A percentile compares a stretch with the other conserved stretches of the same genome.
These are phyloP conservation scores for Populus trichocarpa DNA, from an alignment of 441 rosid genomes.

Conservation along the genomic window DNA sequence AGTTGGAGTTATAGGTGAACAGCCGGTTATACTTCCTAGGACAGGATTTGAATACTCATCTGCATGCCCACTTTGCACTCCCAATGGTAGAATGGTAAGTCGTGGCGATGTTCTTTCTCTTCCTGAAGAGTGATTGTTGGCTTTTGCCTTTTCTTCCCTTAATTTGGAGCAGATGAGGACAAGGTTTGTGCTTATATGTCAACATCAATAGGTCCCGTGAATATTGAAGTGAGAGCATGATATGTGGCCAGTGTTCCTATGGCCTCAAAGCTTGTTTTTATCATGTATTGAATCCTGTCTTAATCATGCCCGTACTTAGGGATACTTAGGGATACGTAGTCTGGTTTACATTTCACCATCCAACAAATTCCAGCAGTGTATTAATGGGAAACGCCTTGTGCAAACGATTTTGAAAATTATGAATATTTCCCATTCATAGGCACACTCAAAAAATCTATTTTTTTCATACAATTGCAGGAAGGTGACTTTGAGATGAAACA, in stretches of 20 bases:
- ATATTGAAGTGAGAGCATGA: neutral
- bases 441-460: neutral
- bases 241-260: neutral
- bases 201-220: neutral
- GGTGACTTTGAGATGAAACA: slow-evolving; percentile 83
- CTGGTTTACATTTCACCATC: neutral
- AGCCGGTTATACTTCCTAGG: slow-evolving; percentile 67
- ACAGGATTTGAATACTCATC: slow-evolving; percentile 75
- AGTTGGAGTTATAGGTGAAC: slow-evolving; percentile 75
- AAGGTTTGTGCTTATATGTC: neutral
- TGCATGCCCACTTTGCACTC: slow-evolving; percentile 64
- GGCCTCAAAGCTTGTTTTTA: neutral
- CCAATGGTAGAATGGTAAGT: slow-evolving; percentile 69
- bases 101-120: slow-evolving; percentile 2
- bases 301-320: neutral
- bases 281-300: neutral
- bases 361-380: neutral
- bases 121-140: neutral
- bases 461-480: slow-evolving; percentile 42
- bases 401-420: neutral
- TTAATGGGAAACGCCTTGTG: neutral
- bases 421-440: neutral
- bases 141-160: neutral
- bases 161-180: neutral
- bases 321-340: neutral